These are phyloP conservation scores for Inosperma sp. DNA, from an alignment of 768 basidiomycete genomes.

Conservation along the genomic window DNA sequence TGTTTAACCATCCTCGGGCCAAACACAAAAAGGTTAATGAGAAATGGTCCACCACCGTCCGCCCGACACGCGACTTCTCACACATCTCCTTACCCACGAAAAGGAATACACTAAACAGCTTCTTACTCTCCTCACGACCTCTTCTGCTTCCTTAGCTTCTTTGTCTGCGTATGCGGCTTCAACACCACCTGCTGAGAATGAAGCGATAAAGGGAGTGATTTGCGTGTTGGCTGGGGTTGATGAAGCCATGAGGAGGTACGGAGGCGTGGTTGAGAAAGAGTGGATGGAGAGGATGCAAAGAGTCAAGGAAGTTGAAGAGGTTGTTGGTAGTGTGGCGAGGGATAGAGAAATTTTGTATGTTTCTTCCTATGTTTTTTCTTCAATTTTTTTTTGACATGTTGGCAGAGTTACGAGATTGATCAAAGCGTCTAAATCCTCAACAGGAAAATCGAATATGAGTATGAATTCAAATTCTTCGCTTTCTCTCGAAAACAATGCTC, in stretches of 20 bases:
- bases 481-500: slow-evolving; percentile 19
- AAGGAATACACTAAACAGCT: slow-evolving; percentile 68
- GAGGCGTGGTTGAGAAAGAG: slow-evolving; percentile 51
- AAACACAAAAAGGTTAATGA: too few species aligned
- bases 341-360: slow-evolving; percentile 82
- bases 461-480: slow-evolving; percentile 40
- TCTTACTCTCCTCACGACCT: slow-evolving; percentile 49
- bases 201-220: slow-evolving; percentile 53
- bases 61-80: slow-evolving; percentile 69
- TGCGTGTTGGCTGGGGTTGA: slow-evolving; percentile 59
- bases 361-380: background rate
- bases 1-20: too few species aligned
- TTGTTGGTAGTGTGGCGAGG: slow-evolving; percentile 61
- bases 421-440: slow-evolving; percentile 63
- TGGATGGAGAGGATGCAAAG: slow-evolving; percentile 59
- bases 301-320: slow-evolving; percentile 68
- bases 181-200: slow-evolving; percentile 50
- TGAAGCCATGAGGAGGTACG: slow-evolving; percentile 62
- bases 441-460: slow-evolving; percentile 34
- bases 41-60: too few species aligned
- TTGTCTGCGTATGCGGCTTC: slow-evolving; percentile 72
- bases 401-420: slow-evolving; percentile 71
- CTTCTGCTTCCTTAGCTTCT: slow-evolving; percentile 56
- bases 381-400: background rate
- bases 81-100: slow-evolving; percentile 62